These are phyloP conservation scores for Gnetum montanum DNA, from an alignment of 75 land plant genomes.

Conservation along the genomic window DNA sequence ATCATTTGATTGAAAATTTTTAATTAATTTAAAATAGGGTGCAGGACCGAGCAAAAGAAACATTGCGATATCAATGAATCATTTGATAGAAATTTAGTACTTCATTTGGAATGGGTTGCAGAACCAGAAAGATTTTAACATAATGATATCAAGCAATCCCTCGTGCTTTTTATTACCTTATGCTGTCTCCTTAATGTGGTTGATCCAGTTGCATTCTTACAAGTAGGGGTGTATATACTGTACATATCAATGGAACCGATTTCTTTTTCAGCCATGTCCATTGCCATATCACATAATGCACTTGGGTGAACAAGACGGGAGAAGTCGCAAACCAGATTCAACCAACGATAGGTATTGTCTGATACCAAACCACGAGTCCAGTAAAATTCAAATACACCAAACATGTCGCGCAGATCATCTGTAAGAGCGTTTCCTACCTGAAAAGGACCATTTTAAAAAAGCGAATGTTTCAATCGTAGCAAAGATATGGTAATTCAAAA, in stretches of 20 bases:
- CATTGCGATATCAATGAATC: too few species aligned
- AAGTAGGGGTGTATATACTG: conserved; percentile 72
- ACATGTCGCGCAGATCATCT: conserved; percentile 70
- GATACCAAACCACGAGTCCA: conserved; percentile 86
- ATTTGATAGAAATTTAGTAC: neutral
- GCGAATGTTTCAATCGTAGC: too few species aligned
- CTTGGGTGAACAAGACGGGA: conserved; percentile 39
- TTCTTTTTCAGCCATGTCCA: conserved; percentile 35
- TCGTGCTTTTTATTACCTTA: too few species aligned
- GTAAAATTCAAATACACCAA: conserved; percentile 83
- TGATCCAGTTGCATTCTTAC: conserved; percentile 21
- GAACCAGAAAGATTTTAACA: too few species aligned
- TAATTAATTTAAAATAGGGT: too few species aligned
- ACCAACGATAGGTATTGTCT: conserved; percentile 41
- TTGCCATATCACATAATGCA: conserved; percentile 19
- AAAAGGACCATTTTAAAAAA: conserved; percentile 1
- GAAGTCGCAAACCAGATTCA: conserved; percentile 36
- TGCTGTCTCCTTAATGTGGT: conserved; percentile 12
- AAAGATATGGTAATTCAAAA: too few species aligned
- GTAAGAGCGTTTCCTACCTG: conserved; percentile 91
- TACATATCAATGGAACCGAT: conserved; percentile 77
- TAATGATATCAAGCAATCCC: too few species aligned
- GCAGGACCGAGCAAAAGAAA: too few species aligned
- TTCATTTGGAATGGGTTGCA: too few species aligned
- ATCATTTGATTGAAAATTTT: too few species aligned